phyloP scores from a whole-genome alignment of 306 rosid genomes.

The Cucurbita maxima region DNA sequence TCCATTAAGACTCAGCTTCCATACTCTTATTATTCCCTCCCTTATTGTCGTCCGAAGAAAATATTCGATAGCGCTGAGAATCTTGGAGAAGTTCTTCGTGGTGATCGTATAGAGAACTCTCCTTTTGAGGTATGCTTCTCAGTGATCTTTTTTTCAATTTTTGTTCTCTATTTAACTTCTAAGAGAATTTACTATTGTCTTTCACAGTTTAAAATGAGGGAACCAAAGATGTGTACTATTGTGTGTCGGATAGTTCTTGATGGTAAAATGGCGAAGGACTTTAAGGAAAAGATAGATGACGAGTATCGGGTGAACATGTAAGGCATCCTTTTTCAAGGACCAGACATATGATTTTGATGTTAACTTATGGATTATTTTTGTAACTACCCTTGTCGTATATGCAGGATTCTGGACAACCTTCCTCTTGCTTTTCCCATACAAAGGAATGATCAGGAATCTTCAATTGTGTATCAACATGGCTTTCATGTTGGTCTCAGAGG shows the following conservation, averaged over 20 bases:
- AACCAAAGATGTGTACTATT: slow-evolving; percentile 67
- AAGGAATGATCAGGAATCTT: slow-evolving; percentile 56
- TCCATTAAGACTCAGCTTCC: slow-evolving; percentile 89
- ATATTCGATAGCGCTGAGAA: slow-evolving; percentile 84
- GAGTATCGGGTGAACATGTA: slow-evolving; percentile 86
- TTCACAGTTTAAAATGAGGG: slow-evolving; percentile 79
- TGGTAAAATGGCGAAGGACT: slow-evolving; percentile 46
- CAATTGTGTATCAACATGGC: slow-evolving; percentile 69
- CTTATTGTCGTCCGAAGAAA: slow-evolving; percentile 53
- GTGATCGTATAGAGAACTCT: slow-evolving; percentile 83
- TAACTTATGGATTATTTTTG: not conserved
- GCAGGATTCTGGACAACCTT: slow-evolving; percentile 83
- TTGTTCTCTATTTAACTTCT: slow-evolving; percentile 6
- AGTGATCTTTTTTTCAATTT: not conserved
- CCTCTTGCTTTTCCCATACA: slow-evolving; percentile 70
- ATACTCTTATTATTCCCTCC: slow-evolving; percentile 64
- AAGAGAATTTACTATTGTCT: not conserved
- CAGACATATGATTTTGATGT: slow-evolving; percentile 3
- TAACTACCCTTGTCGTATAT: not conserved
- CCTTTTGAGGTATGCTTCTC: slow-evolving; percentile 48
- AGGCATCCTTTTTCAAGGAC: slow-evolving; percentile 10
- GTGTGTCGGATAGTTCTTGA: slow-evolving; percentile 45
- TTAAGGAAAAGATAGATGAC: slow-evolving; percentile 72
- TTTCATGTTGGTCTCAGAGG: slow-evolving; percentile 78
- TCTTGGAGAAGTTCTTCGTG: slow-evolving; percentile 93